Evolutionary conservation across 805 yeast species (phyloP), one percentile per base, ranked within the genome.

Genomic region (Ogataea thermomethanolica): DNA sequence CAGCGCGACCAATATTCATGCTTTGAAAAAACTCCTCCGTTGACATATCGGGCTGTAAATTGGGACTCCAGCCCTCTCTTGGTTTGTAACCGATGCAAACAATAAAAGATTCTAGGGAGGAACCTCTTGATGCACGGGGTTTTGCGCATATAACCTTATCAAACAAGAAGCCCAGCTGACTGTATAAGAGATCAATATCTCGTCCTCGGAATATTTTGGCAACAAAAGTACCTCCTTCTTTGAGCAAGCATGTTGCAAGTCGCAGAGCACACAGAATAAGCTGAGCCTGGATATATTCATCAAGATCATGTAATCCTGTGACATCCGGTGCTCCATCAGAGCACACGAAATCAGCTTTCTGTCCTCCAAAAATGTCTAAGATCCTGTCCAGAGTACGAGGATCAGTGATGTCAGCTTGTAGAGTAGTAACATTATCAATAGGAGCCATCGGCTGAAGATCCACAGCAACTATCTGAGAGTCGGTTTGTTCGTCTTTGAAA

Each of bases 261-360:
- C 89, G 96, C 41, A 93, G 67, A 1, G 99, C 99, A 28, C 96
- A 83, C 52, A 90, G 69, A 37, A 93, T 85, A 42, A 93, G 69
- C 59, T 93, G 98, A 2, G 96, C 96, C 66, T 93, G 99, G 43
- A 93, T 85, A 59, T 91, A 93, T 62, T 93, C 99, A 61, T 93
- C 99, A 44, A 93, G 69, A 63, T 93, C 99, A 59, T 93, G 99
- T 37, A 93, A 65, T 1, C 99, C 99, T 0, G 99, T 93, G 15
- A 93, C 99, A 65, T 93, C 99, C 2, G 99, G 99, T 0, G 99
- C 99, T 42, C 99, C 99, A 61, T 93, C 98, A 54, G 95, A 83
- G 55, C 96, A 88, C 1, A 93, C 96, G 59, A 91, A 84, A 62
- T 93, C 99, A 0, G 98, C 98, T 41, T 84, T 81, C 50, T 86